Evolutionary conservation across 1,284 basidiomycete genomes (phyloP).

Genomic region (Cutaneotrichosporon cyanovorans): DNA sequence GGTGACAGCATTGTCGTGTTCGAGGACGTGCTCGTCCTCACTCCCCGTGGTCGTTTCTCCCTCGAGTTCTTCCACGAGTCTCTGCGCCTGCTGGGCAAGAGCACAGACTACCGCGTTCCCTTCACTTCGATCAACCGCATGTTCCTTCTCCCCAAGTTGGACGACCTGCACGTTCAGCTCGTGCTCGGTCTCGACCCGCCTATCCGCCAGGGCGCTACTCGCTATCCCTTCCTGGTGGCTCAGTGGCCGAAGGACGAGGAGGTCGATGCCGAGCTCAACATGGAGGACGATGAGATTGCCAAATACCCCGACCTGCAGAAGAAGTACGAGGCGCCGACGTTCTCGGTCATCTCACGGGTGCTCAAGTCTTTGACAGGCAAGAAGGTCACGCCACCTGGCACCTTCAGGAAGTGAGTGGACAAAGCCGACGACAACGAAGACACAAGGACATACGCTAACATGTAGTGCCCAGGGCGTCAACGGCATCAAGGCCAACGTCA

Average conservation of each 20-base stretch:
- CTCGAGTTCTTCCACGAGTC: conserved; percentile 97
- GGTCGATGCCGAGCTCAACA: conserved; percentile 89
- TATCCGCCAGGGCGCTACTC: conserved; percentile 95
- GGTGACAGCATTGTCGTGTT: conserved; percentile 93
- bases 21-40: conserved; percentile 92
- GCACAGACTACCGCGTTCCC: conserved; percentile 97
- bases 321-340: conserved; percentile 73
- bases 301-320: conserved; percentile 51
- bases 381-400: conserved; percentile 77
- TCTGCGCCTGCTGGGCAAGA: conserved; percentile 89
- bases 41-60: conserved; percentile 92
- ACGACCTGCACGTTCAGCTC: conserved; percentile 92
- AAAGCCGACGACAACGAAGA: no score
- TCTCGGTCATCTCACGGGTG: conserved; percentile 89
- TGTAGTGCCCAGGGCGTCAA: conserved; percentile 48
- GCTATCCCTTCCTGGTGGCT: conserved; percentile 96
- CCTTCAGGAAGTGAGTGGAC: conserved; percentile 73
- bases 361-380: conserved; percentile 86
- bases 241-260: conserved; percentile 96
- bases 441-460: background rate
- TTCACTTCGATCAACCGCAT: conserved; percentile 82
- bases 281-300: conserved; percentile 58
- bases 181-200: conserved; percentile 85
- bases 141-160: conserved; percentile 87
- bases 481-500: conserved; percentile 88